Base-by-base conservation (phyloP, 2,329 filamentous ascomycete species). In the Rhynchosporium graminicola region DNA sequence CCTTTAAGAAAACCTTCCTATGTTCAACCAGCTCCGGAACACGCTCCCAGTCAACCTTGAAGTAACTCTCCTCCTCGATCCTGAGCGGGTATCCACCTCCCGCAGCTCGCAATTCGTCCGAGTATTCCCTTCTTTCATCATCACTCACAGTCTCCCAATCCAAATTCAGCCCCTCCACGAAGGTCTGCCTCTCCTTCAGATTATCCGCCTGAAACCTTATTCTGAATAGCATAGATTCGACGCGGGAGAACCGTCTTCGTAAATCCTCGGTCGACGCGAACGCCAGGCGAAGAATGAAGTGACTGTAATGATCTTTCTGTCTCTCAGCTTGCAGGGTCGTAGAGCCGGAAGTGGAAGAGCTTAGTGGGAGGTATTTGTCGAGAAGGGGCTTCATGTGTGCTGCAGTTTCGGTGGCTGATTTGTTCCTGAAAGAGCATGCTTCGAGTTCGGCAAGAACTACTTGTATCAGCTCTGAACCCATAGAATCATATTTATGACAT, bases 251-350 rank as follows among this genome's bases (percentile, higher is more conserved):
- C 29, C 95, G 87, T 66, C 90, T 84, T 47, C 95, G 87, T 43
- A 98, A 80, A 72, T 99, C 95, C 73, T 97, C 92, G 0, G 94
- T 97, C 2, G 89, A 87, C 0, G 93, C 87, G 73, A 99, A 99
- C 1, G 95, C 95, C 48, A 99, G 85, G 0, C 95, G 87, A 5
- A 99, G 84, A 65, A 98, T 99, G 75, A 97, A 99, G 76, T 99
- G 95, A 61, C 91, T 95, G 77, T 98, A 99, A 77, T 99, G 95
- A 71, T 99, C 95, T 74, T 95, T 96, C 76, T 94, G 90, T 33
- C 94, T 84, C 77, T 99, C 91, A 40, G 85, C 78, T 29, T 84
- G 82, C 13, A 94, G 77, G 71, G 80, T 83, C 67, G 75, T 78
- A 48, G 76, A 82, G 64, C 72, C 80, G 0, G 90, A 90, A 60